These are phyloP conservation scores for Melampsora americana DNA, from an alignment of 1,284 basidiomycete species.

Conservation along the genomic window DNA sequence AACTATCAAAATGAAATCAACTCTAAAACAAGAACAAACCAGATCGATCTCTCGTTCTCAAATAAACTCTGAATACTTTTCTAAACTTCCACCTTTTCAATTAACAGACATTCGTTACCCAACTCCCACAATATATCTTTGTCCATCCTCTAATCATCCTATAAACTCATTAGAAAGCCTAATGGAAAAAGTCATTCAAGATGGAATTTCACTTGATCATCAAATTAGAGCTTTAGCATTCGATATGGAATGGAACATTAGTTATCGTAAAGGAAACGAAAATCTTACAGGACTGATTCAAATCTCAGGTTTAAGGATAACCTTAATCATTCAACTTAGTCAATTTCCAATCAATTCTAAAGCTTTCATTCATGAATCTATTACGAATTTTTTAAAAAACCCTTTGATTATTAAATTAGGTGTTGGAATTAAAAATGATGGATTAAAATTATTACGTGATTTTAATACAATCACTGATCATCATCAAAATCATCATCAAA, in stretches of 20 bases:
- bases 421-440: slow-evolving; percentile 34
- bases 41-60: not conserved
- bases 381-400: slow-evolving; percentile 16
- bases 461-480: no score
- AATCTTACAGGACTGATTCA: slow-evolving; percentile 18
- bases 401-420: slow-evolving; percentile 28
- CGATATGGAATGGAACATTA: slow-evolving; percentile 35
- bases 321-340: slow-evolving; percentile 21
- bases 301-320: slow-evolving; percentile 9
- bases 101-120: not conserved
- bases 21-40: not conserved
- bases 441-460: slow-evolving; percentile 27
- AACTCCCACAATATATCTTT: slow-evolving; percentile 9
- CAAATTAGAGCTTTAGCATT: slow-evolving; percentile 16
- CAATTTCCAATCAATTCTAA: not conserved
- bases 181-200: slow-evolving; percentile 11
- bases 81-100: slow-evolving; percentile 8
- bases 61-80: not conserved
- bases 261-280: slow-evolving; percentile 9
- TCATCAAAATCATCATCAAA: no score
- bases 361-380: not conserved
- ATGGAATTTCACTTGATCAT: slow-evolving; percentile 8
- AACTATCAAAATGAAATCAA: no score
- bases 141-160: slow-evolving; percentile 14
- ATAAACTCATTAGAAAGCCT: not conserved